A percentile compares a stretch with the other conserved stretches of the same genome.
phyloP scores from a whole-genome alignment of 805 yeast genomes.

The Ogataea siamensis region DNA sequence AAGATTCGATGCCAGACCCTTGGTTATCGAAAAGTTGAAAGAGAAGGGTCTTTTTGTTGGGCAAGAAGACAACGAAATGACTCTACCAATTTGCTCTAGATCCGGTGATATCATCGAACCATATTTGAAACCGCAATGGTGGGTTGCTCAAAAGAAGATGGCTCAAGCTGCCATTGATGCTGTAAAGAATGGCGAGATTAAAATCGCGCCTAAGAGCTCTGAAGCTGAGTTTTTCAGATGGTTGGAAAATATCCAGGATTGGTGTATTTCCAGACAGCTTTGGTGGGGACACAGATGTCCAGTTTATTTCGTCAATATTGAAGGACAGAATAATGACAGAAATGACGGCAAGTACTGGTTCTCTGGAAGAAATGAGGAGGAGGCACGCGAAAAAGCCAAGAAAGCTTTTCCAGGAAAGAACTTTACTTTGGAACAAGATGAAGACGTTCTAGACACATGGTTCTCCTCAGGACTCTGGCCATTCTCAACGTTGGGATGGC shows the following conservation, averaged over 20 bases:
- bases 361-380: conserved; percentile 79
- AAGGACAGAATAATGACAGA: conserved; percentile 65
- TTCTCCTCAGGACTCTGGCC: conserved; percentile 99
- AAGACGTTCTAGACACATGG: conserved; percentile 98
- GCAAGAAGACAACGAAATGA: conserved; percentile 94
- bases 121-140: conserved; percentile 97
- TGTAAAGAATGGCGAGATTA: conserved; percentile 76
- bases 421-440: conserved; percentile 87
- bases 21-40: conserved; percentile 78
- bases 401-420: conserved; percentile 66
- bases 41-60: conserved; percentile 72
- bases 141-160: conserved; percentile 90
- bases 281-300: conserved; percentile 99
- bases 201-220: conserved; percentile 82
- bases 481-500: conserved; percentile 96
- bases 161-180: conserved; percentile 85
- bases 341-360: conserved; percentile 79
- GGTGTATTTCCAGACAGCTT: conserved; percentile 95
- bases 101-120: conserved; percentile 98
- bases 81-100: conserved; percentile 90
- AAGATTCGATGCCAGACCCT: conserved; percentile 89
- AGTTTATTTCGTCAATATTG: conserved; percentile 81
- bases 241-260: conserved; percentile 95
- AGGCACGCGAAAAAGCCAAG: conserved; percentile 81
- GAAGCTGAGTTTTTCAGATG: conserved; percentile 93